Percentiles rank a stretch among this genome's conserved stretches.
These are phyloP conservation scores for Termitomyces sp. DNA, from an alignment of 768 basidiomycete genomes.

Conservation along the genomic window DNA sequence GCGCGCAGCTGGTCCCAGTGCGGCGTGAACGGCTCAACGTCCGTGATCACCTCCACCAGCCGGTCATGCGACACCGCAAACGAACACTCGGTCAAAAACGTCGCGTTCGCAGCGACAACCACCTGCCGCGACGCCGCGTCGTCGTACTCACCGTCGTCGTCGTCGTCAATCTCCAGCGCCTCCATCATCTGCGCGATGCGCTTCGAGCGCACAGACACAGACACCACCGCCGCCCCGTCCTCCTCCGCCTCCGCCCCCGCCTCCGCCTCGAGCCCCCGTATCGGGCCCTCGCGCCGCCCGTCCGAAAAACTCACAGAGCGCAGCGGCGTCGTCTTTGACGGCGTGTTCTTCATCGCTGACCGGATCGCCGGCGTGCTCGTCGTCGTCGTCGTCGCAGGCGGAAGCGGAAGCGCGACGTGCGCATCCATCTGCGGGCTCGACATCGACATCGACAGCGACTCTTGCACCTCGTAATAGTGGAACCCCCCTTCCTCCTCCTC, in stretches of 20 bases:
- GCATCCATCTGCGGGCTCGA: slow-evolving; percentile 7
- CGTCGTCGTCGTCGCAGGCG: neutral
- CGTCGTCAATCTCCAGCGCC: slow-evolving; percentile 66
- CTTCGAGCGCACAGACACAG: slow-evolving; percentile 65
- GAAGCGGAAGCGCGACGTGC: slow-evolving; percentile 3
- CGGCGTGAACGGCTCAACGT: slow-evolving; percentile 91
- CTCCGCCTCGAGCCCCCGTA: slow-evolving; percentile 58
- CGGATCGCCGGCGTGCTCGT: slow-evolving; percentile 31
- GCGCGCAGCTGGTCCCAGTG: slow-evolving; percentile 80
- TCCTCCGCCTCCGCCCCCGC: slow-evolving; percentile 32
- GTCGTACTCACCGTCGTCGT: neutral
- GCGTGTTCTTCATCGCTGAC: slow-evolving; percentile 37
- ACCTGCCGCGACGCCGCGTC: no score
- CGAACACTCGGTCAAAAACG: slow-evolving; percentile 91
- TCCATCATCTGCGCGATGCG: slow-evolving; percentile 80
- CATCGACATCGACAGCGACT: slow-evolving; percentile 11
- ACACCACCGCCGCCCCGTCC: slow-evolving; percentile 31
- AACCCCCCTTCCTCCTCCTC: slow-evolving; percentile 19
- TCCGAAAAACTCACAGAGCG: slow-evolving; percentile 97
- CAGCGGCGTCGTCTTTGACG: slow-evolving; percentile 50
- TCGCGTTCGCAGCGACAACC: slow-evolving; percentile 25
- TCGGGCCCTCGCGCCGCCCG: slow-evolving; percentile 87
- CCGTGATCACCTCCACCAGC: slow-evolving; percentile 89
- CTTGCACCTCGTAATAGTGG: slow-evolving; percentile 26
- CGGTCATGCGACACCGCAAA: slow-evolving; percentile 92